phyloP scores from a whole-genome alignment of 1,284 basidiomycete species.

The Tetrapyrgos nigripes region DNA sequence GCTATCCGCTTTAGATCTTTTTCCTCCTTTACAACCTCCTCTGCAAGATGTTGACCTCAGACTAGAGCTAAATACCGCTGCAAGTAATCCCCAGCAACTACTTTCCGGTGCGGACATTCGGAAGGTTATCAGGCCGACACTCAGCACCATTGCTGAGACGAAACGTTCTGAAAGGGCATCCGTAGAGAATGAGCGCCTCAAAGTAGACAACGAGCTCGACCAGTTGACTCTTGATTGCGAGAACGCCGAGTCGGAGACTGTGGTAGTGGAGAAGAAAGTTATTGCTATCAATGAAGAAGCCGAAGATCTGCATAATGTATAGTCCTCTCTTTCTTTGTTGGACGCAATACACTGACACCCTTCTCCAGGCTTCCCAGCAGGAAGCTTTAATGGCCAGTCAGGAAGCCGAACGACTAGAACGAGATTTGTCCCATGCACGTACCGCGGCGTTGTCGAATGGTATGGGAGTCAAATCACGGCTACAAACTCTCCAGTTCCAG shows the following conservation, averaged over 20 bases:
- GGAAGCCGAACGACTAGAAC: slow-evolving; percentile 68
- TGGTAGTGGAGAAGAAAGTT: slow-evolving; percentile 73
- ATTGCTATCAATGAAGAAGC: slow-evolving; percentile 74
- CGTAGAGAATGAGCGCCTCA: slow-evolving; percentile 76
- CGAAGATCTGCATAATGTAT: slow-evolving; percentile 77
- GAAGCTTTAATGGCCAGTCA: slow-evolving; percentile 68
- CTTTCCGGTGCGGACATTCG: slow-evolving; percentile 70
- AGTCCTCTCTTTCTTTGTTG: slow-evolving; percentile 33
- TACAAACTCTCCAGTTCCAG: slow-evolving; percentile 72
- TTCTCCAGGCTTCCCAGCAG: slow-evolving; percentile 69
- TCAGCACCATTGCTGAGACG: slow-evolving; percentile 71
- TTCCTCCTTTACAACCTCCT: slow-evolving; percentile 72
- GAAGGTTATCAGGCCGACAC: slow-evolving; percentile 72
- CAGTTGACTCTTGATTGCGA: slow-evolving; percentile 79
- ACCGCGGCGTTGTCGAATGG: slow-evolving; percentile 79
- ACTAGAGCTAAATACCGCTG: slow-evolving; percentile 77
- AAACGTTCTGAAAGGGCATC: slow-evolving; percentile 71
- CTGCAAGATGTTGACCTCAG: slow-evolving; percentile 73
- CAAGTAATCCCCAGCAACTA: slow-evolving; percentile 68
- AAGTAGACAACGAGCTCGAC: slow-evolving; percentile 81
- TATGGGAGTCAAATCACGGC: slow-evolving; percentile 77
- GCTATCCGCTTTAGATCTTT: slow-evolving; percentile 75
- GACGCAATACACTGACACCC: slow-evolving; percentile 21
- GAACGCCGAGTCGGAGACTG: slow-evolving; percentile 75
- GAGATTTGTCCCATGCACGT: slow-evolving; percentile 71